phyloP scores from a whole-genome alignment of 371 early-diverging fungal species.

The Apophysomyces trapeziformis region DNA sequence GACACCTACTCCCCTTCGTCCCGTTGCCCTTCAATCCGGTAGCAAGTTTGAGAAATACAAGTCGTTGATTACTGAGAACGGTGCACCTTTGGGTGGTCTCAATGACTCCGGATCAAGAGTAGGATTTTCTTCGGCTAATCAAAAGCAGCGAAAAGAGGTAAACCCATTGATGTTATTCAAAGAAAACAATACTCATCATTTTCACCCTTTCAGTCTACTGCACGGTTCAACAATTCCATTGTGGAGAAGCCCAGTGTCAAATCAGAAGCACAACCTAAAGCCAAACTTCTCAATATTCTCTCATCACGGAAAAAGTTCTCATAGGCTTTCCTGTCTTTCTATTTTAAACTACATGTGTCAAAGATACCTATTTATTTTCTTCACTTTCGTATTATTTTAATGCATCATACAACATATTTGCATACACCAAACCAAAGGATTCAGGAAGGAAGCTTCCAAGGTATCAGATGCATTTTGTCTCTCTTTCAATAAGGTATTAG shows the following conservation, averaged over 20 bases:
- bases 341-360: neutral
- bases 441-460: too few relatives aligned
- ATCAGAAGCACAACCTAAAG: neutral
- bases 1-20: neutral
- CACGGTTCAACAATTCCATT: neutral
- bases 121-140: slow-evolving; percentile 13
- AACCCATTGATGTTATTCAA: neutral
- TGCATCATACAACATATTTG: neutral
- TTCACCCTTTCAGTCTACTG: neutral
- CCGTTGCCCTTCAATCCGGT: neutral
- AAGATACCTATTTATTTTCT: slow-evolving; percentile 16
- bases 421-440: neutral
- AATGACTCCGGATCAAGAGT: slow-evolving; percentile 12
- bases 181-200: neutral
- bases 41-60: slow-evolving; percentile 16
- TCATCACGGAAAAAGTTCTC: slow-evolving; percentile 2
- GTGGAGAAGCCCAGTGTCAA: neutral
- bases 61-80: slow-evolving; percentile 9
- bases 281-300: neutral
- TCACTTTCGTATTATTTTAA: neutral
- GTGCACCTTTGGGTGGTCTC: slow-evolving; percentile 14
- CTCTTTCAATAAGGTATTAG: too few relatives aligned
- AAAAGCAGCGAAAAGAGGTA: slow-evolving; percentile 10
- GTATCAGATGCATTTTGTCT: too few relatives aligned
- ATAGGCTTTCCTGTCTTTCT: neutral